A percentile compares a stretch with the other conserved stretches of the same genome.
Evolutionary conservation across 805 yeast species (phyloP).

Genomic region (Zygosaccharomyces pseudorouxii): DNA sequence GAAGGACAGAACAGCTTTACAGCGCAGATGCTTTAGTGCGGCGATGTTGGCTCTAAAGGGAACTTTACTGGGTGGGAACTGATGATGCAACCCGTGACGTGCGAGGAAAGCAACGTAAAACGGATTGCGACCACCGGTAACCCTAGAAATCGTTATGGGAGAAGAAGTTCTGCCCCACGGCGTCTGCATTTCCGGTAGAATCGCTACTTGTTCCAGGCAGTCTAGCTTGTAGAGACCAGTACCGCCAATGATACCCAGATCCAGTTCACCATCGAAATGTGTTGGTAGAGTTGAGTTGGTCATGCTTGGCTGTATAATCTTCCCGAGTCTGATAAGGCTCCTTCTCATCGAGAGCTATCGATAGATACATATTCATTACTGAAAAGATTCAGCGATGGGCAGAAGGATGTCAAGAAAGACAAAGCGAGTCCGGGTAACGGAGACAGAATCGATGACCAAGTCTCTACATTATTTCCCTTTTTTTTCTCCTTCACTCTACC

Average conservation of each 20-base stretch:
- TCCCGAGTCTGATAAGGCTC: neutral
- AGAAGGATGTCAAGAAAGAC: too few relatives aligned
- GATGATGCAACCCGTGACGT: slow-evolving; percentile 90
- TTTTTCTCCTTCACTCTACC: too few relatives aligned
- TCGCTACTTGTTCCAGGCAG: slow-evolving; percentile 78
- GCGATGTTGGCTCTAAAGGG: slow-evolving; percentile 95
- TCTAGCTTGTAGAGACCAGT: slow-evolving; percentile 93
- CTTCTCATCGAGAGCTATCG: neutral
- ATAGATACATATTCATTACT: too few relatives aligned
- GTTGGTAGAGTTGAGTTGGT: slow-evolving; percentile 24
- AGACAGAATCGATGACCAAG: too few relatives aligned
- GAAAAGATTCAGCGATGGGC: neutral
- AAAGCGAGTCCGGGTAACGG: too few relatives aligned
- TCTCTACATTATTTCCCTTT: too few relatives aligned
- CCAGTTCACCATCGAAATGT: slow-evolving; percentile 40
- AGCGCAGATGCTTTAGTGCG: slow-evolving; percentile 84
- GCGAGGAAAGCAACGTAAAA: slow-evolving; percentile 91
- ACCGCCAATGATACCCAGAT: slow-evolving; percentile 91
- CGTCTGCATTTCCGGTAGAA: slow-evolving; percentile 66
- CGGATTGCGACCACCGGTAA: slow-evolving; percentile 35
- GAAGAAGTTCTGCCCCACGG: slow-evolving; percentile 99
- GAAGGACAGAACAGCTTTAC: slow-evolving; percentile 83
- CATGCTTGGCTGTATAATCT: slow-evolving; percentile 13
- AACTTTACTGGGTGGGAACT: slow-evolving; percentile 84
- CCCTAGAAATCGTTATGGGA: slow-evolving; percentile 84